Evolutionary conservation across 1,284 basidiomycete species (phyloP).

Genomic region (Rhodotorula glutinis): DNA sequence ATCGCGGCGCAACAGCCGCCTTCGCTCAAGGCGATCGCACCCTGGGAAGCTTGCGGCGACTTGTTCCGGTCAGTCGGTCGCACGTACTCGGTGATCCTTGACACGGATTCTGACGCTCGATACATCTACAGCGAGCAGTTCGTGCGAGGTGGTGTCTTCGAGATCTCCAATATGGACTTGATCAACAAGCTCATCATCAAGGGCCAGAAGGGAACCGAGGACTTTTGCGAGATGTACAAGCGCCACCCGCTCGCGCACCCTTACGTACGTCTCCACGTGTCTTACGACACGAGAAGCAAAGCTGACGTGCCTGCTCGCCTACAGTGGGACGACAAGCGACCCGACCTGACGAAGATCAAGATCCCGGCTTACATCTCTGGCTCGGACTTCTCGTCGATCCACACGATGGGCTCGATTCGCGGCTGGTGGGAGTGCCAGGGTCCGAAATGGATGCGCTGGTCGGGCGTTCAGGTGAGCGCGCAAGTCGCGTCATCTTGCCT

Average conservation of each 20-base stretch:
- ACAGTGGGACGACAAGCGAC: slow-evolving; percentile 40
- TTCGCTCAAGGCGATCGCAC: slow-evolving; percentile 43
- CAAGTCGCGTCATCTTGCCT: neutral
- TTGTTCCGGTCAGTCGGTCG: slow-evolving; percentile 22
- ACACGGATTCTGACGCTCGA: neutral
- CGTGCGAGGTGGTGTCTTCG: slow-evolving; percentile 35
- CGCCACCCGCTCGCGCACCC: neutral
- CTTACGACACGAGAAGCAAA: neutral
- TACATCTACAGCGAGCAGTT: slow-evolving; percentile 26
- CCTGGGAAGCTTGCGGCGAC: slow-evolving; percentile 42
- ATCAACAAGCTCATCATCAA: slow-evolving; percentile 42
- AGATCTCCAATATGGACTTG: slow-evolving; percentile 38
- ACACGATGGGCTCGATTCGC: slow-evolving; percentile 36
- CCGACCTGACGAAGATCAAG: slow-evolving; percentile 42
- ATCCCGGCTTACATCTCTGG: slow-evolving; percentile 41
- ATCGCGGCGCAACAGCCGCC: slow-evolving; percentile 42
- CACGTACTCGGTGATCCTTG: too few species aligned
- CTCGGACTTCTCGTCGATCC: slow-evolving; percentile 40
- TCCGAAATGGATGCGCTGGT: slow-evolving; percentile 39
- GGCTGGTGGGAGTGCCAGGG: slow-evolving; percentile 36
- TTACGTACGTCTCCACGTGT: slow-evolving; percentile 6
- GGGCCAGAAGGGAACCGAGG: slow-evolving; percentile 30
- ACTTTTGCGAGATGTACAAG: slow-evolving; percentile 35
- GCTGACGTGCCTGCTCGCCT: neutral
- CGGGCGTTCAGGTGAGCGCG: slow-evolving; percentile 26